These are phyloP conservation scores for Wickerhamomyces strasburgensis DNA, from an alignment of 805 yeast genomes.

Conservation along the genomic window DNA sequence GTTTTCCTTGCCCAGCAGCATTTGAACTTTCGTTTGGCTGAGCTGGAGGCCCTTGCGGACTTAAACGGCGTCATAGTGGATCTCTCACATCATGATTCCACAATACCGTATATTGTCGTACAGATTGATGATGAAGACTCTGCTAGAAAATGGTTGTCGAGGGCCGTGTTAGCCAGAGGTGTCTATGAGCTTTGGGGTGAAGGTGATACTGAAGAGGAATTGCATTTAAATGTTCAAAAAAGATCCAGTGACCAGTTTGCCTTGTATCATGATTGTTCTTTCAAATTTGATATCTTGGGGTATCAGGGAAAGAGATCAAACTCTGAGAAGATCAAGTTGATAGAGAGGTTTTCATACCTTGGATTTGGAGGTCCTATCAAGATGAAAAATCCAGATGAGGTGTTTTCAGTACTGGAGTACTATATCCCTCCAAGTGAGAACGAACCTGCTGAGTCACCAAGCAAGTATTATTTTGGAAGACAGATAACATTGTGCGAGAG, in stretches of 20 bases:
- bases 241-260: slow-evolving; percentile 22
- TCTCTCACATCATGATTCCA: slow-evolving; percentile 50
- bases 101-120: slow-evolving; percentile 68
- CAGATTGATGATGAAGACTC: slow-evolving; percentile 59
- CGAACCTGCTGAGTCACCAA: slow-evolving; percentile 44
- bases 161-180: slow-evolving; percentile 69
- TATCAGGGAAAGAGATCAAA: slow-evolving; percentile 63
- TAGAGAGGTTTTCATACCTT: slow-evolving; percentile 68
- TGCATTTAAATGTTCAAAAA: slow-evolving; percentile 46
- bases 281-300: slow-evolving; percentile 79
- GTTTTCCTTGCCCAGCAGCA: slow-evolving; percentile 85
- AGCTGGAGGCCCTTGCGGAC: slow-evolving; percentile 78
- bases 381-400: slow-evolving; percentile 70
- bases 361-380: slow-evolving; percentile 72
- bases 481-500: slow-evolving; percentile 60
- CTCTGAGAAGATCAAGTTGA: slow-evolving; percentile 49
- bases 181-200: slow-evolving; percentile 84
- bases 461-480: slow-evolving; percentile 69
- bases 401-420: slow-evolving; percentile 71
- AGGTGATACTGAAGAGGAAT: slow-evolving; percentile 48
- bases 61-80: slow-evolving; percentile 52
- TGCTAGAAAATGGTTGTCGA: slow-evolving; percentile 56
- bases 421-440: slow-evolving; percentile 46
- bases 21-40: slow-evolving; percentile 73
- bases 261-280: slow-evolving; percentile 42